Conservation (phyloP, 2,329 filamentous ascomycete genomes). For the Calycina herbarum region DNA sequence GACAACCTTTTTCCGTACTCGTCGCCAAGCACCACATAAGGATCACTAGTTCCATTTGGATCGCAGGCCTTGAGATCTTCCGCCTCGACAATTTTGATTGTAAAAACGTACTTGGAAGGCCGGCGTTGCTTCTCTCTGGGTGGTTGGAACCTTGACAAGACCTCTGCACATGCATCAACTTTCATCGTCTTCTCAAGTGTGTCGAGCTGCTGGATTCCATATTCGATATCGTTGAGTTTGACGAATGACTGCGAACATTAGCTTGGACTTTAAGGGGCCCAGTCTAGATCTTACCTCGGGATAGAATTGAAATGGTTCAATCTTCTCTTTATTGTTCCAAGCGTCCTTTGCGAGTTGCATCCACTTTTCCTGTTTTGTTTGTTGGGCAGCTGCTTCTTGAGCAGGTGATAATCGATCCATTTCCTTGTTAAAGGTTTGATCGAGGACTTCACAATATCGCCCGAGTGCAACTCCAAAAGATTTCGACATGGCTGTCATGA, state of each 20-base stretch:
- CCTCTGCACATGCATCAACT: conserved; percentile 83
- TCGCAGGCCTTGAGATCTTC: conserved; percentile 99
- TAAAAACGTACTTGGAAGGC: conserved; percentile 91
- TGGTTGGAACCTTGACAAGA: conserved; percentile 74
- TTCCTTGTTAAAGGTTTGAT: conserved; percentile 80
- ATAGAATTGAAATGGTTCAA: conserved; percentile 96
- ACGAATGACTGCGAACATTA: conserved; percentile 73
- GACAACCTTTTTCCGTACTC: conserved; percentile 96
- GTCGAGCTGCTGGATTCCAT: conserved; percentile 87
- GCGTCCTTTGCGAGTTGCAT: conserved; percentile 92
- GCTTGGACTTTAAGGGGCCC: conserved; percentile 21
- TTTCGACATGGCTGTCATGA: conserved; percentile 92
- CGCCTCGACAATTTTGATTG: conserved; percentile 96
- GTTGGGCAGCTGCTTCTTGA: conserved; percentile 74
- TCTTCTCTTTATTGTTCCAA: conserved; percentile 87
- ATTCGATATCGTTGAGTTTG: conserved; percentile 97
- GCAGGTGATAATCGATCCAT: conserved; percentile 92
- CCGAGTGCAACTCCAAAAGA: conserved; percentile 80
- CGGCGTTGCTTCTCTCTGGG: conserved; percentile 64
- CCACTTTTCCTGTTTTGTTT: conserved; percentile 88
- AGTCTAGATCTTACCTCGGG: conserved; percentile 68
- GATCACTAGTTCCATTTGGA: conserved; percentile 89
- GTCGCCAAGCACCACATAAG: conserved; percentile 94
- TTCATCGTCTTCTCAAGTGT: conserved; percentile 87
- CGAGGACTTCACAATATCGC: conserved; percentile 87